Percentiles rank a stretch among this genome's conserved stretches.
phyloP scores from a whole-genome alignment of 2,329 filamentous ascomycete genomes.

The Sordariomycetes sp. region DNA sequence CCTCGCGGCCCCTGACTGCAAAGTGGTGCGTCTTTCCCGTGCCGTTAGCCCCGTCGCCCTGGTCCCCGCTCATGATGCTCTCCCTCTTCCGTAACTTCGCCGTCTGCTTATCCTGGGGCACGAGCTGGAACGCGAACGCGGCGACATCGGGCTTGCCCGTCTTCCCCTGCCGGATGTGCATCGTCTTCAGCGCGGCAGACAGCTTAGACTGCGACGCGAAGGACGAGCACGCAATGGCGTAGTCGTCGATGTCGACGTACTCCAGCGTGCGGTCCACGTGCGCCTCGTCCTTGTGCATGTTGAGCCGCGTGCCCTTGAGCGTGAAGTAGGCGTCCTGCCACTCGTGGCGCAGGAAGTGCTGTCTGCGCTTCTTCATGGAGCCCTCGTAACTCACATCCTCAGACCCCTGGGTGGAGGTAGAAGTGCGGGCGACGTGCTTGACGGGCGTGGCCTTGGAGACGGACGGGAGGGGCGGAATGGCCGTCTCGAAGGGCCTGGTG shows the following conservation, averaged over 20 bases:
- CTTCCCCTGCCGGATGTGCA: constrained; percentile 47
- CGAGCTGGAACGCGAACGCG: constrained; percentile 77
- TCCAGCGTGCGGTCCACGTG: constrained; percentile 51
- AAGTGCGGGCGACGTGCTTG: constrained; percentile 11
- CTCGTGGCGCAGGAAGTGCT: constrained; percentile 78
- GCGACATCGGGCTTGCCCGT: constrained; percentile 44
- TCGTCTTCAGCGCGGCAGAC: constrained; percentile 74
- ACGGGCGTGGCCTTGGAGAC: constrained; percentile 10
- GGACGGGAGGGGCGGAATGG: constrained; percentile 23
- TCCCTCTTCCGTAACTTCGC: constrained; percentile 43
- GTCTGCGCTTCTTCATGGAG: constrained; percentile 91
- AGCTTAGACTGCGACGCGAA: constrained; percentile 70
- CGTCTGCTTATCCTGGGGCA: constrained; percentile 55
- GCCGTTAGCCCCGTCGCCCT: constrained; percentile 40
- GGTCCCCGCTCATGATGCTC: constrained; percentile 27
- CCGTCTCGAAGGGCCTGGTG: constrained; percentile 29
- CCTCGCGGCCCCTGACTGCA: constrained; percentile 74
- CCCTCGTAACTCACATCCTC: constrained; percentile 61
- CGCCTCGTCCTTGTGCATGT: constrained; percentile 59
- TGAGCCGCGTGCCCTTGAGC: constrained; percentile 62
- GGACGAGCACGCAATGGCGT: constrained; percentile 75
- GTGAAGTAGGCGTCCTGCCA: constrained; percentile 91
- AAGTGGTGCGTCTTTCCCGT: constrained; percentile 87
- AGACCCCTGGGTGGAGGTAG: constrained; percentile 16
- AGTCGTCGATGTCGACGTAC: constrained; percentile 81